Evolutionary conservation across 768 basidiomycete species (phyloP), one percentile per base, ranked within the genome.

Genomic region (Suillus tomentosus): DNA sequence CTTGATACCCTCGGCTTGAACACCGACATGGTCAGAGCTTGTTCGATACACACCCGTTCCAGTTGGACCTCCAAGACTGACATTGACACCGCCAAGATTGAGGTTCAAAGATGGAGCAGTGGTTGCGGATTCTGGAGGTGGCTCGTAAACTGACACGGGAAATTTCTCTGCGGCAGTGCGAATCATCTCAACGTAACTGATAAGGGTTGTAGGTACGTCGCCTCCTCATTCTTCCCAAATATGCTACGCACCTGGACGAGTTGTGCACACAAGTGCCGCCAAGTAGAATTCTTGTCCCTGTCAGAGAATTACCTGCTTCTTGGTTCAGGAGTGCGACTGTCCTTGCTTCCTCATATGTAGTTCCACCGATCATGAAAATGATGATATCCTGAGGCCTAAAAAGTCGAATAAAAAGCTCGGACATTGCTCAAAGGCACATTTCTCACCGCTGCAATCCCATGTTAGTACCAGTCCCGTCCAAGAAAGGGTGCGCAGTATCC

Each of bases 211-310:
- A 66, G 48, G 47, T 65, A 36, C 11, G 24, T 24, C 53, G 59
- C 50, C 7, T 42, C 7, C 42, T 24, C 36, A 55, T 14, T 60
- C 40, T n/a, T 11, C 27, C 43, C 11, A 48, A 24, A 47, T 40
- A 36, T 36, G 56, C 34, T 37, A 67, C 85, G 45, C 77, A 96
- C 95, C 89, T 92, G 31, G 89, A 88, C 5, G 96, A 97, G 72
- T 98, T 99, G 74, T 97, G 96, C 14, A 99, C 84, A 68, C 91
- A 96, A 43, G 95, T 98, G 17, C 97, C 96, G 2, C 96, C 97
- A 4, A 99, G 85, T 3, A 99, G 75, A 48, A 99, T 78, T 40
- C 95, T 83, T 22, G 89, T 87, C 1, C 90, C 91, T 15, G 86
- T 82, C 10, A 84, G 80, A 17, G 80, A 78, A 24, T 79, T 76